phyloP scores from a whole-genome alignment of 805 yeast genomes.

The Ascoidea asiatica region DNA sequence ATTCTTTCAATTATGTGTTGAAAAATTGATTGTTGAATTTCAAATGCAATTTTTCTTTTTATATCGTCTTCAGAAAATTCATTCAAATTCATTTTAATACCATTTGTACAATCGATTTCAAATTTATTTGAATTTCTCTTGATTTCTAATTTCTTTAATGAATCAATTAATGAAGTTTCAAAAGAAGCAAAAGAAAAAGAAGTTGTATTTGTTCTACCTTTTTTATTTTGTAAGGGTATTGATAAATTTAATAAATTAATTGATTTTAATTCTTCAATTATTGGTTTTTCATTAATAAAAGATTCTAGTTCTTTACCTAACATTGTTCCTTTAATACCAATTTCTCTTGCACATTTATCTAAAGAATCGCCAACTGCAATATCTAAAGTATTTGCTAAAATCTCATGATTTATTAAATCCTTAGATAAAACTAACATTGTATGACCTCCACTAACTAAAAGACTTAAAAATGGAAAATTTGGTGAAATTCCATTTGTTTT shows the following conservation, averaged over 20 bases:
- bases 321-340: constrained; percentile 68
- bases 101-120: constrained; percentile 11
- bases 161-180: constrained; percentile 37
- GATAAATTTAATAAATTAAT: constrained; percentile 19
- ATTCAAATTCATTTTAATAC: constrained; percentile 10
- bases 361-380: constrained; percentile 90
- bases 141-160: too few species aligned
- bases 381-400: constrained; percentile 65
- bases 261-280: constrained; percentile 2
- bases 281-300: constrained; percentile 21
- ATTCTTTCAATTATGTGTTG: constrained; percentile 60
- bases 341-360: constrained; percentile 81
- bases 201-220: constrained; percentile 27
- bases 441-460: constrained; percentile 89
- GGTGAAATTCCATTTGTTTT: constrained; percentile 29
- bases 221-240: constrained; percentile 38
- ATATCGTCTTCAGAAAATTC: constrained; percentile 8
- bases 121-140: constrained; percentile 16
- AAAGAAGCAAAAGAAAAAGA: constrained; percentile 75
- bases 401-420: constrained; percentile 50
- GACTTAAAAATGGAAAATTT: constrained; percentile 54
- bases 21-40: constrained; percentile 54
- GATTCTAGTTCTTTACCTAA: constrained; percentile 72
- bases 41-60: constrained; percentile 36
- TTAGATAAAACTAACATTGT: constrained; percentile 69